A percentile compares a stretch with the other conserved stretches of the same genome.
Evolutionary conservation across 495 filamentous ascomycete species (phyloP).

Genomic region (Aspergillus ostianus): DNA sequence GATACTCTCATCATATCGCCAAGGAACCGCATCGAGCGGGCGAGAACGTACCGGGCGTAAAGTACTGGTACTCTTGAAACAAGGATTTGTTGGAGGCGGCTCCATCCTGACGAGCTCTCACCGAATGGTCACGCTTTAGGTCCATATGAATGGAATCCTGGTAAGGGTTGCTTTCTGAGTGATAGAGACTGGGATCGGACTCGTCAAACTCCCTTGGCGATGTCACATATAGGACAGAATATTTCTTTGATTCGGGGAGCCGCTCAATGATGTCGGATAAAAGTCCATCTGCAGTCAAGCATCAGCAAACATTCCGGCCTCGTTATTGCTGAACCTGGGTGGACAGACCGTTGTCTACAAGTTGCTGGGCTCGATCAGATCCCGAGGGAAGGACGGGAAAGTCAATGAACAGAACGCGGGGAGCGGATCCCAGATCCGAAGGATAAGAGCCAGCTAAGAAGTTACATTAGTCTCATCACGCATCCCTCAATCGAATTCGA

Average conservation of each 20-base stretch:
- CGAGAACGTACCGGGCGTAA: slow-evolving; percentile 61
- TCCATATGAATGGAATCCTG: slow-evolving; percentile 53
- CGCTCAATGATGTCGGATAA: slow-evolving; percentile 56
- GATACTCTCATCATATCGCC: neutral
- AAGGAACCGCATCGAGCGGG: neutral
- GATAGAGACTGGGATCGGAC: slow-evolving; percentile 43
- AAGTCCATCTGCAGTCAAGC: slow-evolving; percentile 50
- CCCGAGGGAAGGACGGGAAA: slow-evolving; percentile 48
- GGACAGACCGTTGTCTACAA: slow-evolving; percentile 49
- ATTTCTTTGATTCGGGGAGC: slow-evolving; percentile 53
- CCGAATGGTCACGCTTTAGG: slow-evolving; percentile 56
- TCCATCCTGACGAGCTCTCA: slow-evolving; percentile 26
- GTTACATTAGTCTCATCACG: slow-evolving; percentile 16
- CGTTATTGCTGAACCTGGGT: neutral
- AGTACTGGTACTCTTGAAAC: slow-evolving; percentile 90
- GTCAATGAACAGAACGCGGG: slow-evolving; percentile 50
- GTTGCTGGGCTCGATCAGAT: slow-evolving; percentile 37
- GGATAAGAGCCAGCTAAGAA: slow-evolving; percentile 44
- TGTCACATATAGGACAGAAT: slow-evolving; percentile 64
- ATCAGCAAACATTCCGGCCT: slow-evolving; percentile 13
- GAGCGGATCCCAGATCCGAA: slow-evolving; percentile 42
- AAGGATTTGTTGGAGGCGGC: slow-evolving; percentile 52
- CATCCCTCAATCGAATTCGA: neutral
- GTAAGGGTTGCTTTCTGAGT: slow-evolving; percentile 50
- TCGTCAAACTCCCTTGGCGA: slow-evolving; percentile 43